phyloP scores from a whole-genome alignment of 164 flowering plant genomes.

The Dillenia suffruticosa region DNA sequence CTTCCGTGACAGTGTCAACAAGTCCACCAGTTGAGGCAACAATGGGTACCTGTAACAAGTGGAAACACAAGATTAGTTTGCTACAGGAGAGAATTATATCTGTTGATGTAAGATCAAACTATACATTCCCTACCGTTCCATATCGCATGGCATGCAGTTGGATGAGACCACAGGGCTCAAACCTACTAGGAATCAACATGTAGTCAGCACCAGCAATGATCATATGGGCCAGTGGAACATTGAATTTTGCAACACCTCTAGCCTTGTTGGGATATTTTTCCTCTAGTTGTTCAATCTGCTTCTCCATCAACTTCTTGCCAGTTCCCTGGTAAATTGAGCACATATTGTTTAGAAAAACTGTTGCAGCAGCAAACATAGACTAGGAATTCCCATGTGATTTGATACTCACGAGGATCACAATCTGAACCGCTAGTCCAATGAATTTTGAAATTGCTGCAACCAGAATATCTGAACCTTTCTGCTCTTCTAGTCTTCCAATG shows the following conservation, averaged over 20 bases:
- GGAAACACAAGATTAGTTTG: neutral
- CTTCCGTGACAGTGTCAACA: slow-evolving; percentile 94
- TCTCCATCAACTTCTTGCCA: slow-evolving; percentile 81
- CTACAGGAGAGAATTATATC: neutral
- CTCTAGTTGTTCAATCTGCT: slow-evolving; percentile 70
- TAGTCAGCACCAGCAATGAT: slow-evolving; percentile 84
- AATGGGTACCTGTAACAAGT: slow-evolving; percentile 48
- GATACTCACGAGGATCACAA: slow-evolving; percentile 66
- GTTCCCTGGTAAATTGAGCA: slow-evolving; percentile 55
- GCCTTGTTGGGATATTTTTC: slow-evolving; percentile 60
- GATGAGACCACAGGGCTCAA: slow-evolving; percentile 98
- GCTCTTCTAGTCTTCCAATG: slow-evolving; percentile 95
- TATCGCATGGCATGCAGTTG: slow-evolving; percentile 90
- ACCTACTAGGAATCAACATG: slow-evolving; percentile 77
- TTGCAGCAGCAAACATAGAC: neutral
- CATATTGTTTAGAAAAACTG: neutral
- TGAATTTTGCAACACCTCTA: slow-evolving; percentile 82
- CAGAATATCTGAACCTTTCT: slow-evolving; percentile 94
- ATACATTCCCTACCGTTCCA: slow-evolving; percentile 59
- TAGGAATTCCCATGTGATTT: neutral
- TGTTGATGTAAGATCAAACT: too few species aligned
- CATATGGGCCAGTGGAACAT: slow-evolving; percentile 81
- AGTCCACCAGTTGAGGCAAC: slow-evolving; percentile 94
- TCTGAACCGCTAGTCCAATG: slow-evolving; percentile 58
- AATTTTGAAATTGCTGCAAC: slow-evolving; percentile 65